phyloP scores from a whole-genome alignment of 164 flowering plant species.

The Kalanchoe fedtschenkoi region DNA sequence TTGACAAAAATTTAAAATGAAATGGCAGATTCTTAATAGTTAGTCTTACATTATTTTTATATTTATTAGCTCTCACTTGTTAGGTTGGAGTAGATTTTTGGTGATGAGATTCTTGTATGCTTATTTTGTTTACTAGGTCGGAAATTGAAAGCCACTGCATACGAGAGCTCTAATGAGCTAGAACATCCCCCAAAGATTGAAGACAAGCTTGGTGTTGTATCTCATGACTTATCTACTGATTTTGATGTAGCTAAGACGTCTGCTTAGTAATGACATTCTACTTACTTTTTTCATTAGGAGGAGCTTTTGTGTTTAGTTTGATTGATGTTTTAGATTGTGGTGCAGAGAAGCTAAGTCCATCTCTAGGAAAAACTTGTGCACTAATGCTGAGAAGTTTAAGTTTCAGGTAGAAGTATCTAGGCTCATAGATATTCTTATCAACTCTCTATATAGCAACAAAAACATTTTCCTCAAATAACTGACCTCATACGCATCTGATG shows the following conservation, averaged over 20 bases:
- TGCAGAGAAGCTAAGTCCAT: constrained; percentile 89
- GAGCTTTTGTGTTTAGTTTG: not conserved
- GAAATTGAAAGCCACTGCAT: constrained; percentile 72
- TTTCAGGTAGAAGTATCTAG: constrained; percentile 98
- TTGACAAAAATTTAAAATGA: too few relatives aligned
- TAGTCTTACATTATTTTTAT: too few relatives aligned
- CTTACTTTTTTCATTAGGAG: not conserved
- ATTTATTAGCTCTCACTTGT: too few relatives aligned
- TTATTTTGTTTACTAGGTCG: constrained; percentile 40
- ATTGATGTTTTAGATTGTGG: not conserved
- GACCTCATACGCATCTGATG: constrained; percentile 97
- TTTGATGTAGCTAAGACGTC: constrained; percentile 89
- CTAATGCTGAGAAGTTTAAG: constrained; percentile 85
- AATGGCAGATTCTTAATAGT: too few relatives aligned
- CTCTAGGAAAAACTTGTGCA: constrained; percentile 63
- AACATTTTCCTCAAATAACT: constrained; percentile 94
- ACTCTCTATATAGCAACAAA: constrained; percentile 94
- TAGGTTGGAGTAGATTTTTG: not conserved
- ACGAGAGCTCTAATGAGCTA: constrained; percentile 46
- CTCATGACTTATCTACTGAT: constrained; percentile 87
- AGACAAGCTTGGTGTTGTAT: constrained; percentile 84
- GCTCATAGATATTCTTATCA: constrained; percentile 91
- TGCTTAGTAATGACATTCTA: not conserved
- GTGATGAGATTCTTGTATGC: not conserved
- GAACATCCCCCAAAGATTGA: constrained; percentile 88